These are phyloP conservation scores for Umbelopsis ramanniana DNA, from an alignment of 192 early-diverging fungal genomes.

Conservation along the genomic window DNA sequence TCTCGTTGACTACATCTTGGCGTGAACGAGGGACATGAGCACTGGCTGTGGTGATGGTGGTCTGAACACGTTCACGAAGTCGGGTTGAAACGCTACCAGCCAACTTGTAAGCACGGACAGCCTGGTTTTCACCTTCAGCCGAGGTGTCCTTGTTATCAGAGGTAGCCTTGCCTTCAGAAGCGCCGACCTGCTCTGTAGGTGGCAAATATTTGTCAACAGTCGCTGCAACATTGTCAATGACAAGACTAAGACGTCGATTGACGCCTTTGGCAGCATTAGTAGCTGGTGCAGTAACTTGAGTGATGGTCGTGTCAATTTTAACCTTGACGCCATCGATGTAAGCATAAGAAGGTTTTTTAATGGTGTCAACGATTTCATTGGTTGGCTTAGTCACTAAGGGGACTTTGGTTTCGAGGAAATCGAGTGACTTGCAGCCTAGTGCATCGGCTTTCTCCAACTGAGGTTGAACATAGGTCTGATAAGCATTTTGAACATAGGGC, in stretches of 20 bases:
- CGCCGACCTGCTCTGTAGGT: constrained; percentile 8
- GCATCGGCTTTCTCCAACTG: constrained; percentile 65
- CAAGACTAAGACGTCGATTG: constrained; percentile 32
- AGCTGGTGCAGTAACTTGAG: constrained; percentile 36
- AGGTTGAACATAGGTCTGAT: constrained; percentile 53
- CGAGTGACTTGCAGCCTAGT: constrained; percentile 67
- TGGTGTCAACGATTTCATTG: constrained; percentile 59
- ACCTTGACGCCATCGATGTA: constrained; percentile 47
- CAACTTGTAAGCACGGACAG: constrained; percentile 41
- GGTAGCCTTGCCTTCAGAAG: background rate
- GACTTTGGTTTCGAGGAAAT: constrained; percentile 62
- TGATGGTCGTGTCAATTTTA: constrained; percentile 26
- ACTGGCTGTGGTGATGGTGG: constrained; percentile 28
- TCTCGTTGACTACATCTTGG: constrained; percentile 31
- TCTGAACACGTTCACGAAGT: constrained; percentile 34
- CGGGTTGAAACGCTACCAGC: constrained; percentile 34
- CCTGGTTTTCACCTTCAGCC: constrained; percentile 32
- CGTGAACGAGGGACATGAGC: constrained; percentile 37
- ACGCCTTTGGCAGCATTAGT: constrained; percentile 53
- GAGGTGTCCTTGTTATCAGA: background rate
- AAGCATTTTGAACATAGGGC: constrained; percentile 42
- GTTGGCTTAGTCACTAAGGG: constrained; percentile 69
- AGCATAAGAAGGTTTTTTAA: constrained; percentile 59
- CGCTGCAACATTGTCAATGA: constrained; percentile 63
- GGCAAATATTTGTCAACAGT: constrained; percentile 47